Evolutionary conservation across 1,284 basidiomycete species (phyloP).

Genomic region (Mrakiaceae sp.): DNA sequence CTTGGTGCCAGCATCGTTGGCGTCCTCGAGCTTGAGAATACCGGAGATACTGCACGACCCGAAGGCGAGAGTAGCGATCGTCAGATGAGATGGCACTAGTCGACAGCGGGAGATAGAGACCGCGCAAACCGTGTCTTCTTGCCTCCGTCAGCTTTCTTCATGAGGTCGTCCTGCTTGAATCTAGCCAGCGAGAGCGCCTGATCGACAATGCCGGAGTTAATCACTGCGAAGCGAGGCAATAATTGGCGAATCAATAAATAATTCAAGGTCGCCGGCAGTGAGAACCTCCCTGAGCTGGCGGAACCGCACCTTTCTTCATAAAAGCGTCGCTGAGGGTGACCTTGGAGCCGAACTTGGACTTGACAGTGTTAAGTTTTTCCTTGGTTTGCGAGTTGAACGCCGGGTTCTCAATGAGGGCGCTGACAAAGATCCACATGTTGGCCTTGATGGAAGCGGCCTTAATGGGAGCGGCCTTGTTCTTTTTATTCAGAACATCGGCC

Average conservation of each 20-base stretch:
- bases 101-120: conserved; percentile 3
- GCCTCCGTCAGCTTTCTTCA: conserved; percentile 93
- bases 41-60: conserved; percentile 66
- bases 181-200: conserved; percentile 90
- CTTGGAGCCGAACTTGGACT: conserved; percentile 79
- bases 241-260: background rate
- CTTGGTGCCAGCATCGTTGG: conserved; percentile 90
- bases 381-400: conserved; percentile 99
- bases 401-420: conserved; percentile 92
- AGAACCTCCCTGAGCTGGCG: background rate
- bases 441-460: conserved; percentile 91
- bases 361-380: conserved; percentile 81
- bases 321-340: conserved; percentile 88
- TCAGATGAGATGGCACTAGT: background rate
- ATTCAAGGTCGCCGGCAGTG: background rate
- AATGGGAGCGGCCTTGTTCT: conserved; percentile 88
- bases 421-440: conserved; percentile 98
- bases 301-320: conserved; percentile 75
- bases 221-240: conserved; percentile 44
- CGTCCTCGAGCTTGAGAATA: conserved; percentile 87
- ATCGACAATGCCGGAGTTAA: conserved; percentile 84
- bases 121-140: conserved; percentile 66
- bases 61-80: conserved; percentile 5
- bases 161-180: conserved; percentile 89
- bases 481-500: conserved; percentile 75